A percentile compares a stretch with the other conserved stretches of the same genome.
These are phyloP conservation scores for Azolla pinnata DNA, from an alignment of 75 land plant species.

Conservation along the genomic window DNA sequence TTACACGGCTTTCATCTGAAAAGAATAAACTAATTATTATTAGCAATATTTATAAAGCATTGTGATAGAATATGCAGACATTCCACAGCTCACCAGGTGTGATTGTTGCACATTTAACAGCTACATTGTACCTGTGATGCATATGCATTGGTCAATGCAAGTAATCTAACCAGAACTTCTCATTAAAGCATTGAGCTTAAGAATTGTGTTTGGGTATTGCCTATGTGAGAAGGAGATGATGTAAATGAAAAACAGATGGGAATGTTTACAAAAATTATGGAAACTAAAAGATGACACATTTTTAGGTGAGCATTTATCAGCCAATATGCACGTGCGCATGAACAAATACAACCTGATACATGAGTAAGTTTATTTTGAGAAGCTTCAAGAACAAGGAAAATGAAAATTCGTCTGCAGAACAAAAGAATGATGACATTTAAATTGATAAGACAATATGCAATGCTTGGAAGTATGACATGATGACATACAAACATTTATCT, in stretches of 20 bases:
- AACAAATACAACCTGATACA: neutral
- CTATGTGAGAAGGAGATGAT: neutral
- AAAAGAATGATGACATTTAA: neutral
- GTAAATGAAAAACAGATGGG: neutral
- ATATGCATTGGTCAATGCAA: neutral
- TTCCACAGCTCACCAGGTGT: slow-evolving; percentile 66
- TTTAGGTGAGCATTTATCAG: neutral
- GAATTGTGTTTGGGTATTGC: neutral
- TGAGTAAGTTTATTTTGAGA: neutral
- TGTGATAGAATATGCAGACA: neutral
- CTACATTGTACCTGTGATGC: slow-evolving; percentile 76
- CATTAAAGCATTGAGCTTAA: neutral
- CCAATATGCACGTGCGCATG: neutral
- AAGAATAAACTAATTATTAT: neutral
- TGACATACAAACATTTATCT: too few species aligned
- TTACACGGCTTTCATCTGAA: slow-evolving; percentile 84
- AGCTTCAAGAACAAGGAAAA: neutral
- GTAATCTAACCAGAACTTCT: neutral
- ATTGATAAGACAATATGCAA: neutral
- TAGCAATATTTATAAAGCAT: neutral
- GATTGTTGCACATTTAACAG: slow-evolving; percentile 95
- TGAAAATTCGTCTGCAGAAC: neutral
- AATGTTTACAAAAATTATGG: neutral
- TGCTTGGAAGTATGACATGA: neutral
- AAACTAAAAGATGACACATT: neutral